These are phyloP conservation scores for Globisporangium nodosum DNA, from an alignment of 352 stramenopile genomes.

Conservation along the genomic window DNA sequence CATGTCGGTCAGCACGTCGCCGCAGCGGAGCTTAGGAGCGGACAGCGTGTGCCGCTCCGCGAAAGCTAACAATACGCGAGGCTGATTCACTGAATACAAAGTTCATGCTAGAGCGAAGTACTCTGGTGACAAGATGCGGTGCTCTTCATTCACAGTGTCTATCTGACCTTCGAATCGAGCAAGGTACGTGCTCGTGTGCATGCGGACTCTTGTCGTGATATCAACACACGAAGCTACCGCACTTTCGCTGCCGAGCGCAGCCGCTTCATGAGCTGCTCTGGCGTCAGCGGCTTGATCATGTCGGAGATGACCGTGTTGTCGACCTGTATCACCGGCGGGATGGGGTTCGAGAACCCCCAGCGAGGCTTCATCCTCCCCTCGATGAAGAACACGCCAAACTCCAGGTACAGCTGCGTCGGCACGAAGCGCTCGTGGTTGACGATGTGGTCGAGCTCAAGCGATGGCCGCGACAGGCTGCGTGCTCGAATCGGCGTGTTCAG, in stretches of 20 bases:
- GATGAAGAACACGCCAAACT: no score
- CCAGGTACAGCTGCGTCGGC: not conserved
- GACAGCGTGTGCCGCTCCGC: no score
- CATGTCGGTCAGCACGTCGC: not conserved
- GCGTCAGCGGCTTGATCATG: not conserved
- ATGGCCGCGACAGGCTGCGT: not conserved
- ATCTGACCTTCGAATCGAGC: not conserved
- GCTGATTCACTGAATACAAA: no score
- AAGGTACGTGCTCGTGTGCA: not conserved
- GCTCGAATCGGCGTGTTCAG: constrained; percentile 8
- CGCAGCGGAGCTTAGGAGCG: no score
- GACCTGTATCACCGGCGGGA: no score
- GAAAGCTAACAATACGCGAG: no score
- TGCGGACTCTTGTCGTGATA: not conserved
- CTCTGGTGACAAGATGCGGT: no score
- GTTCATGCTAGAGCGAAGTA: no score
- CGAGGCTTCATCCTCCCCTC: no score
- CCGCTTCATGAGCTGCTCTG: not conserved
- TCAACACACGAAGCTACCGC: not conserved
- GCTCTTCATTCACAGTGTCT: no score
- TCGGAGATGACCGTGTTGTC: no score
- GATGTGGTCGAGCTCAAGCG: constrained; percentile 4
- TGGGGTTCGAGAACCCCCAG: no score
- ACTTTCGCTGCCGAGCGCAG: not conserved
- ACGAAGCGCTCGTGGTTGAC: constrained; percentile 8